phyloP scores from a whole-genome alignment of 2,329 filamentous ascomycete species.

The Xylaria sp. region DNA sequence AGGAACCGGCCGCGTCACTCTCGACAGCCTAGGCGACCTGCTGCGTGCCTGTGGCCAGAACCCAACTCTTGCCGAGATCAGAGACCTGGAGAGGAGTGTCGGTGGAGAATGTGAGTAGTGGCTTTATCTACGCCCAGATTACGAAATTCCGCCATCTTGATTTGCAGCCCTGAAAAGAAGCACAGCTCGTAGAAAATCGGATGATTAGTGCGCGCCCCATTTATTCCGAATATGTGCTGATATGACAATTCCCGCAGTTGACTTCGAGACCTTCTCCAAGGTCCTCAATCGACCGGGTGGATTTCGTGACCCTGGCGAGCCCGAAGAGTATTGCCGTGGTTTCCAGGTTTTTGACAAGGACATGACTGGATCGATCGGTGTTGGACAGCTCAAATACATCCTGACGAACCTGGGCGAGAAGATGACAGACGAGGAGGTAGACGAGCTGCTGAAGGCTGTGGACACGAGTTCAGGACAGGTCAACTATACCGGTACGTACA shows the following conservation, averaged over 20 bases:
- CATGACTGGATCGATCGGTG: conserved; percentile 96
- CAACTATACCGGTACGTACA: conserved; percentile 86
- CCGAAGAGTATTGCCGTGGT: conserved; percentile 96
- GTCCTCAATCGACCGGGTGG: conserved; percentile 96
- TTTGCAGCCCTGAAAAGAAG: not conserved
- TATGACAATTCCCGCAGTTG: conserved; percentile 68
- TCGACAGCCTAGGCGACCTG: conserved; percentile 90
- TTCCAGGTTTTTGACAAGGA: conserved; percentile 99
- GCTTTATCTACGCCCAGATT: conserved; percentile 23
- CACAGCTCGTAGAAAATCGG: not conserved
- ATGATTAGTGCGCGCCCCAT: not conserved
- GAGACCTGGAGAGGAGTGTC: conserved; percentile 88
- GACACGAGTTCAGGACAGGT: conserved; percentile 96
- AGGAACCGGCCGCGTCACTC: conserved; percentile 88
- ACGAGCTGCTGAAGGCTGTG: conserved; percentile 97
- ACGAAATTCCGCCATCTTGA: not conserved
- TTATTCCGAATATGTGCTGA: conserved; percentile 11
- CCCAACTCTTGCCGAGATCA: conserved; percentile 91
- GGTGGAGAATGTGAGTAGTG: conserved; percentile 85
- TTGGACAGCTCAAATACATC: conserved; percentile 97
- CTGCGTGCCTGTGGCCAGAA: conserved; percentile 98
- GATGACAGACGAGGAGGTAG: conserved; percentile 98
- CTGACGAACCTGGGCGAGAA: conserved; percentile 98
- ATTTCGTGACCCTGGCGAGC: conserved; percentile 97
- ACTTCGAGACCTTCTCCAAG: conserved; percentile 97